A percentile compares a stretch with the other conserved stretches of the same genome.
These are phyloP conservation scores for Epicoccum sorghinum DNA, from an alignment of 2,329 filamentous ascomycete genomes.

Conservation along the genomic window DNA sequence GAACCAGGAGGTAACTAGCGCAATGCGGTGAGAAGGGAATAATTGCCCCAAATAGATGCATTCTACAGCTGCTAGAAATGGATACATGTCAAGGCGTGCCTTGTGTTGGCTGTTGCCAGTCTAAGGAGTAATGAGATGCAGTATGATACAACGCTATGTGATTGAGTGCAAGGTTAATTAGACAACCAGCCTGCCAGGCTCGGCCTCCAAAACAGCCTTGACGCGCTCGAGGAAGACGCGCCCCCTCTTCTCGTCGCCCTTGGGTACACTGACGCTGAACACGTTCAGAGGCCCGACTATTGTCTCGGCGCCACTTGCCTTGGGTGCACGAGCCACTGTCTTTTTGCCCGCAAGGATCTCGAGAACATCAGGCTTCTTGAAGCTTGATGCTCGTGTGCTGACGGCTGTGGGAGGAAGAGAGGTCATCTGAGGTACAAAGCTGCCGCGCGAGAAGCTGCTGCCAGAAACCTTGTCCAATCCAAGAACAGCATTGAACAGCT, in stretches of 20 bases:
- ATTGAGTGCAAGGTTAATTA: conserved; percentile 24
- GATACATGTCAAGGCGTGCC: conserved; percentile 7
- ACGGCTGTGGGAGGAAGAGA: conserved; percentile 43
- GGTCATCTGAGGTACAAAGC: conserved; percentile 75
- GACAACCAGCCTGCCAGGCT: conserved; percentile 48
- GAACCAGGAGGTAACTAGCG: conserved; percentile 1
- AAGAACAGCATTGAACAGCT: conserved; percentile 88
- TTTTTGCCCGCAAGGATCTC: conserved; percentile 68
- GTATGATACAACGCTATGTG: conserved; percentile 37
- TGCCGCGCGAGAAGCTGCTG: conserved; percentile 60
- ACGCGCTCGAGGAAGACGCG: conserved; percentile 83
- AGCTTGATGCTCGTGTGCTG: conserved; percentile 45
- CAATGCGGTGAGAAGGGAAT: conserved; percentile 7
- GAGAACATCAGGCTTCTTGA: conserved; percentile 75
- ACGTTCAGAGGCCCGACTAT: conserved; percentile 67
- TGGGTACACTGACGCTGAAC: conserved; percentile 80
- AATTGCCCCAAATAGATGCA: conserved; percentile 2
- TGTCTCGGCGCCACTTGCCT: conserved; percentile 37
- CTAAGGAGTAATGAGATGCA: conserved; percentile 19
- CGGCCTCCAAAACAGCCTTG: conserved; percentile 71
- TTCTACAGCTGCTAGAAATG: conserved; percentile 8
- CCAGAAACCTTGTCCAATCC: conserved; percentile 64
- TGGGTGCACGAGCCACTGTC: conserved; percentile 35
- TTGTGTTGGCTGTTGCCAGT: conserved; percentile 3
- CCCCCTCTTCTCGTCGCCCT: conserved; percentile 81